These are phyloP conservation scores for Mycena rebaudengoi DNA, from an alignment of 768 basidiomycete genomes.

Conservation along the genomic window DNA sequence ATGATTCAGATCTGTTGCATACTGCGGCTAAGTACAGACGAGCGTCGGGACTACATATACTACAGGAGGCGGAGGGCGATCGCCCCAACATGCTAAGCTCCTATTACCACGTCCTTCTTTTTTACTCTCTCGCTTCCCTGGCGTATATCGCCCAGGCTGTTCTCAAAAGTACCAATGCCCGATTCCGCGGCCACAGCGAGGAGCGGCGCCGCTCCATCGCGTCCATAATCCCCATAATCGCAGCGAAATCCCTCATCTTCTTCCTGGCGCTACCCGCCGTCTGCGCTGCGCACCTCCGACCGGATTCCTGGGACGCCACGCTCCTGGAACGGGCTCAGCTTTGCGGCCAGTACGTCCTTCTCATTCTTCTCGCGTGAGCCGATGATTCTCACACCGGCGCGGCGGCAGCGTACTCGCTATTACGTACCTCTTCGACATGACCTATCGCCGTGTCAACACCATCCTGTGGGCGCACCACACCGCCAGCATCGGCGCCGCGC, in stretches of 20 bases:
- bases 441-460: constrained; percentile 7
- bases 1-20: no score
- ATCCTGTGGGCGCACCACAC: constrained; percentile 16
- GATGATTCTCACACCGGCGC: neutral
- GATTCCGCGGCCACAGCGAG: constrained; percentile 11
- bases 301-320: neutral
- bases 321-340: neutral
- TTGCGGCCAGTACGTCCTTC: neutral
- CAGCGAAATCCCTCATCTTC: neutral
- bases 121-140: neutral
- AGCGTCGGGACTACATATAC: no score
- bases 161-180: neutral
- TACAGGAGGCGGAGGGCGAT: no score
- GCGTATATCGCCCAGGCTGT: neutral
- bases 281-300: neutral
- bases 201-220: constrained; percentile 10
- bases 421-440: constrained; percentile 12
- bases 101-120: neutral
- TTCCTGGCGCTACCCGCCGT: constrained; percentile 2
- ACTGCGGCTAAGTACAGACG: no score
- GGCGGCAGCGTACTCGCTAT: neutral
- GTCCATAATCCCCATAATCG: constrained; percentile 1
- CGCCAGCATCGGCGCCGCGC: neutral
- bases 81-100: no score
- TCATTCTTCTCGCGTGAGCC: neutral